These are phyloP conservation scores for Fonsecaea pugnacius DNA, from an alignment of 2,329 filamentous ascomycete species.

Conservation along the genomic window DNA sequence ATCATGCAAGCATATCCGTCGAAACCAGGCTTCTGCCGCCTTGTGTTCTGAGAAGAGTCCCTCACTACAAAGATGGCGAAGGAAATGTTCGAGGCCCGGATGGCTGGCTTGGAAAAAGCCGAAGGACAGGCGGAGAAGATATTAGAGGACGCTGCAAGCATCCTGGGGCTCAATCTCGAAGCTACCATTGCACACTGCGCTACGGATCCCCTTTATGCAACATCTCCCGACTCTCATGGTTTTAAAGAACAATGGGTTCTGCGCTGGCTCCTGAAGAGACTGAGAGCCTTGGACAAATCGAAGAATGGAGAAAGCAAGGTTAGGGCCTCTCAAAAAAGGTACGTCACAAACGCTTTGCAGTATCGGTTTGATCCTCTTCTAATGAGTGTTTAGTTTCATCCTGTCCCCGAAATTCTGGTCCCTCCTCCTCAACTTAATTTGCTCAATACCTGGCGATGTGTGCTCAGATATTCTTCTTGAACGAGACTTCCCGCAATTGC, in stretches of 20 bases:
- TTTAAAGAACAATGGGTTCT: constrained; percentile 68
- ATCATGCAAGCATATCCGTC: neutral
- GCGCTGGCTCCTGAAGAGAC: constrained; percentile 67
- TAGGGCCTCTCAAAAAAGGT: constrained; percentile 7
- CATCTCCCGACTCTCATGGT: constrained; percentile 29
- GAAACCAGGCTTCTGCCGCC: no score
- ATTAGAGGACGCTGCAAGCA: constrained; percentile 49
- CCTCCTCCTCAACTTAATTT: constrained; percentile 30
- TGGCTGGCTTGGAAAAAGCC: constrained; percentile 49
- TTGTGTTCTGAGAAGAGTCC: neutral
- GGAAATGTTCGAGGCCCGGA: constrained; percentile 31
- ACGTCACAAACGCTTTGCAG: neutral
- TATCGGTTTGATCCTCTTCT: constrained; percentile 1
- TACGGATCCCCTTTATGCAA: constrained; percentile 6
- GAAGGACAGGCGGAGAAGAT: constrained; percentile 46
- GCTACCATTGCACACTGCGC: constrained; percentile 39
- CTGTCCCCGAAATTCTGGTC: constrained; percentile 29
- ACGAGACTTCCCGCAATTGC: constrained; percentile 30
- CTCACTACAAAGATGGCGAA: constrained; percentile 20
- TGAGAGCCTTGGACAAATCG: constrained; percentile 49
- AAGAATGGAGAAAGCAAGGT: neutral
- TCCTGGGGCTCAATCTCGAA: constrained; percentile 48
- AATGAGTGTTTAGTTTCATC: constrained; percentile 21
- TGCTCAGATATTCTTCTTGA: constrained; percentile 33
- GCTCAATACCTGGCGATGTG: constrained; percentile 27